Evolutionary conservation across 768 basidiomycete genomes (phyloP), one percentile per base, ranked within the genome.

Genomic region (Tulasnella sp.): DNA sequence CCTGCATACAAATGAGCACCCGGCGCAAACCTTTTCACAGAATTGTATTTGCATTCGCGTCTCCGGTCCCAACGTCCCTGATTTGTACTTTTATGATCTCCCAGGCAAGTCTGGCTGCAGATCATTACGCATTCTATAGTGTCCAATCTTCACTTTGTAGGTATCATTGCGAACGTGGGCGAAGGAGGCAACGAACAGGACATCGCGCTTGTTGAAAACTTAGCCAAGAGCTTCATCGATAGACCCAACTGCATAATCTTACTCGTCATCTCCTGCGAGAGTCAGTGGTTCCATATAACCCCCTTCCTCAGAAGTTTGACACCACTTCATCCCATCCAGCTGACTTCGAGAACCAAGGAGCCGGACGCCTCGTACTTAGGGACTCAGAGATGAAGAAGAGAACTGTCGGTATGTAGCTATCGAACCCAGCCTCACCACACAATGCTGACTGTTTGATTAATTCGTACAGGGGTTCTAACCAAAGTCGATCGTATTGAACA

Each of bases 271-370:
- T 56, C 58, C 8, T 59, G 58, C 19, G 58, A 59, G 17, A 59
- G 58, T 59, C 5, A 53, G 49, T 24, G 31, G 5, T 44, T 24
- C 17, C 1, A 21, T 30, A 51, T 53, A 1, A 10, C 24, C n/a
- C 8, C 25, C 2, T 8, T 1, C 21, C 31, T 27, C 22, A 38
- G 17, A 17, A 3, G 21, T 15, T 38, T 38, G 11, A 45, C n/a
- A 19, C 1, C 10, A 10, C 34, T 10, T 30, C 27, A n/a, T 22
- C 30, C 11, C 21, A 27, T n/a, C n/a, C 38, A 88, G 87, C 84
- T 53, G 85, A 89, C 63, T 85, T 85, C 21, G 83, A 88, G 63
- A 89, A 86, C 43, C 86, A 89, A 67, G 83, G 81, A 0, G 86
- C 86, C 0, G 80, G 83, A 60, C 71, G 76, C n/a, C 70, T 89